phyloP scores from a whole-genome alignment of 768 basidiomycete species.

The Boletus edulis region DNA sequence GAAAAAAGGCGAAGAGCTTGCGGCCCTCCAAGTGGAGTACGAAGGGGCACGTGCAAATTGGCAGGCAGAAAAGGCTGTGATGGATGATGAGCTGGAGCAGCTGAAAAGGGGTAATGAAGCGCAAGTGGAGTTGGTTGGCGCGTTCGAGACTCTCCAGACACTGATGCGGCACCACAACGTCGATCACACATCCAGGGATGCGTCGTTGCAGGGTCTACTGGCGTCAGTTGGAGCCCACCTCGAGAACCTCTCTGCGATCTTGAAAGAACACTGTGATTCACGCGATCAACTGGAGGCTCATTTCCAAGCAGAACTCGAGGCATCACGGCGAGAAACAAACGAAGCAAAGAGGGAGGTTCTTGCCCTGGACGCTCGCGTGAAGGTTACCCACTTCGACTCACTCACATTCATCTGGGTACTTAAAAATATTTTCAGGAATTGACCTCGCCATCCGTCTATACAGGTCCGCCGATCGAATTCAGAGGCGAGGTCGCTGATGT shows the following conservation, averaged over 20 bases:
- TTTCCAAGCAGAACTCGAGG: constrained; percentile 56
- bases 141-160: constrained; percentile 43
- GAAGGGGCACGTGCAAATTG: constrained; percentile 47
- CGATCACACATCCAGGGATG: constrained; percentile 46
- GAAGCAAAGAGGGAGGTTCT: constrained; percentile 42
- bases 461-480: constrained; percentile 29
- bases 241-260: constrained; percentile 42
- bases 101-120: constrained; percentile 38
- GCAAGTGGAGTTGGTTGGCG: constrained; percentile 50
- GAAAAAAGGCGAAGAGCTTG: constrained; percentile 40
- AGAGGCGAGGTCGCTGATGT: constrained; percentile 52
- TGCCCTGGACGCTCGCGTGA: constrained; percentile 37
- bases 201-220: constrained; percentile 48
- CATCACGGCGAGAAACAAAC: constrained; percentile 50
- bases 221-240: constrained; percentile 52
- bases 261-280: constrained; percentile 41
- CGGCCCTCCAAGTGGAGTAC: constrained; percentile 37
- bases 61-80: constrained; percentile 46
- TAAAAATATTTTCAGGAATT: constrained; percentile 20
- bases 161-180: constrained; percentile 59
- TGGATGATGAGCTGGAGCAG: constrained; percentile 53
- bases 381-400: constrained; percentile 25
- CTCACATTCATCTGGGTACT: background rate
- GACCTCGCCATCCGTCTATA: constrained; percentile 20
- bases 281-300: constrained; percentile 51